phyloP scores from a whole-genome alignment of 441 rosid species.

The Erodium trifolium region DNA sequence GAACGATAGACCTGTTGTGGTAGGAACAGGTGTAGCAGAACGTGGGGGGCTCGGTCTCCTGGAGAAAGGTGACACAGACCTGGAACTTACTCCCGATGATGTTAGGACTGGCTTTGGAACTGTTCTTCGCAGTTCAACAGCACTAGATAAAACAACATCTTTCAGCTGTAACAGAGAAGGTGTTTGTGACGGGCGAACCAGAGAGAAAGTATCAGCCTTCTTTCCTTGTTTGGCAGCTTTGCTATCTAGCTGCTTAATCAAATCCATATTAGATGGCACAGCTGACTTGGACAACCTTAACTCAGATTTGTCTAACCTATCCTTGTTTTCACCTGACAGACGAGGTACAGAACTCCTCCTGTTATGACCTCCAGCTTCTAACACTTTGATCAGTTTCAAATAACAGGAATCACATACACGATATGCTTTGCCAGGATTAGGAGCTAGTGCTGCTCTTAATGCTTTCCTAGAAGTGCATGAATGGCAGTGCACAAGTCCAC shows the following conservation, averaged over 20 bases:
- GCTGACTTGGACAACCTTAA: constrained; percentile 62
- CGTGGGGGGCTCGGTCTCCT: constrained; percentile 95
- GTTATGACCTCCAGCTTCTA: constrained; percentile 50
- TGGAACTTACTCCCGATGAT: constrained; percentile 82
- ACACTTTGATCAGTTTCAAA: constrained; percentile 62
- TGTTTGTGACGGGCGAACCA: constrained; percentile 63
- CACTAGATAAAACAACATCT: constrained; percentile 61
- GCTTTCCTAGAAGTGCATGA: constrained; percentile 91
- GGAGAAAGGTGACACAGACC: constrained; percentile 96
- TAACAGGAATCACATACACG: constrained; percentile 95
- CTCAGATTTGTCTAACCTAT: constrained; percentile 79
- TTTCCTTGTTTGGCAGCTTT: constrained; percentile 94
- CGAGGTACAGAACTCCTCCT: constrained; percentile 67
- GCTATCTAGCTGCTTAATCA: constrained; percentile 86
- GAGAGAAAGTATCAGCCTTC: constrained; percentile 65
- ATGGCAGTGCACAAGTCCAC: constrained; percentile 63
- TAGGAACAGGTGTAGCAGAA: constrained; percentile 89
- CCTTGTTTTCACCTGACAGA: constrained; percentile 90
- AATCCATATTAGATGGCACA: constrained; percentile 71
- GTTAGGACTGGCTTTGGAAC: constrained; percentile 67
- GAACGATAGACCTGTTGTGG: constrained; percentile 67
- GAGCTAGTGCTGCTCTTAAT: constrained; percentile 75
- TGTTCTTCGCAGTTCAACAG: constrained; percentile 54
- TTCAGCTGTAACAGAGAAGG: constrained; percentile 72
- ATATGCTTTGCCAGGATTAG: constrained; percentile 73